Conservation (phyloP, 768 basidiomycete genomes). For the Dioszegia hungarica region DNA sequence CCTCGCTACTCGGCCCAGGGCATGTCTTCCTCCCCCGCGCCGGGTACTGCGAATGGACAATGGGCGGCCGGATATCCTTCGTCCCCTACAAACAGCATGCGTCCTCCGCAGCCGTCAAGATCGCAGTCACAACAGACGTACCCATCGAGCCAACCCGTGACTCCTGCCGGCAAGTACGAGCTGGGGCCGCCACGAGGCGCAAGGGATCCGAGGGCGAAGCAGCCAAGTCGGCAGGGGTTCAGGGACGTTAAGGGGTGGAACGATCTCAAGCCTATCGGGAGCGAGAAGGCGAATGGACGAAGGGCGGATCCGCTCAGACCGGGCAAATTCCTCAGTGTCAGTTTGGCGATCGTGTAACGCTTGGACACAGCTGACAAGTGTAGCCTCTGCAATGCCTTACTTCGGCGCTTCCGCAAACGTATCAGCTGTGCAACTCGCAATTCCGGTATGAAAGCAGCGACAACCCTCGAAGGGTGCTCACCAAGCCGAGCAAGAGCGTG, state of each 20-base stretch:
- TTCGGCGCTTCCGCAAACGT: slow-evolving; percentile 81
- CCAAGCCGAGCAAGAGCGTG: slow-evolving; percentile 91
- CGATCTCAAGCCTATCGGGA: slow-evolving; percentile 73
- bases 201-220: slow-evolving; percentile 13
- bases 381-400: slow-evolving; percentile 69
- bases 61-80: not conserved
- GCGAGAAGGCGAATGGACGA: slow-evolving; percentile 60
- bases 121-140: slow-evolving; percentile 24
- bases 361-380: not conserved
- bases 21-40: not conserved
- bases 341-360: slow-evolving; percentile 49
- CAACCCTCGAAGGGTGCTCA: slow-evolving; percentile 93
- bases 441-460: slow-evolving; percentile 92
- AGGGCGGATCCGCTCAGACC: slow-evolving; percentile 64
- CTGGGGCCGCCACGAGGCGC: slow-evolving; percentile 18
- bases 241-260: slow-evolving; percentile 68
- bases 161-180: slow-evolving; percentile 31
- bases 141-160: slow-evolving; percentile 35
- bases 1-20: slow-evolving; percentile 1
- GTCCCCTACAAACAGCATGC: slow-evolving; percentile 4
- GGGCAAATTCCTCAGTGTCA: slow-evolving; percentile 73
- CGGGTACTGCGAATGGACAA: not conserved
- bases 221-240: slow-evolving; percentile 56
- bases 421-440: slow-evolving; percentile 85
- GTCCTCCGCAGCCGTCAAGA: not conserved